Evolutionary conservation across 1,284 basidiomycete species (phyloP), one percentile per base, ranked within the genome.

Genomic region (Trametes hirsuta): DNA sequence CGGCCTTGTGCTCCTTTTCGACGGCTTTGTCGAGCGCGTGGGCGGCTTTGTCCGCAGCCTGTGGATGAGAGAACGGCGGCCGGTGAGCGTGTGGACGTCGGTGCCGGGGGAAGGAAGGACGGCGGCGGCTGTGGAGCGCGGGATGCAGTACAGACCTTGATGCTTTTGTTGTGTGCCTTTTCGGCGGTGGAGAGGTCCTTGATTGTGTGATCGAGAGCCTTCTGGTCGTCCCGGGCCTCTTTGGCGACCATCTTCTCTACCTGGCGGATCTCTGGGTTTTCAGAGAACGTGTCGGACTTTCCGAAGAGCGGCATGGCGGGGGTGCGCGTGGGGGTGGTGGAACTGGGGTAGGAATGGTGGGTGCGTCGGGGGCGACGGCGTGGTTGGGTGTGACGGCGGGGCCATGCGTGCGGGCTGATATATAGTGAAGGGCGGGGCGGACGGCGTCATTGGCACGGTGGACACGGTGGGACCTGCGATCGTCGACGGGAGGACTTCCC

Each of bases 171-270:
- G 47, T 80, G 76, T 2, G 74, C 70, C 68, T 82, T 82, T 65
- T 84, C 81, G n/a, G 76, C 73, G 46, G 68, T 71, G 54, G 75
- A 71, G 53, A 86, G 73, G 61, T 82, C 79, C 66, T 81, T 81
- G 63, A 82, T 61, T 45, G 76, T 74, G 50, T 77, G 74, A 54
- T 79, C 73, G 60, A 85, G 69, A 52, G 70, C 74, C 45, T 76
- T 75, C 62, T 83, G 77, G 66, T 85, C 84, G 10, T 73, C 69
- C 61, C 77, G 79, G 12, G 78, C 76, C 63, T 84, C 83, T 56
- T 76, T 77, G 6, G 72, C 66, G 40, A 83, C 70, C 34, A 74
- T 70, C 58, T 81, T 81, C 67, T 85, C 82, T 47, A 81, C 64
- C 65, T 79, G 76, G 70, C 81, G 83, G 55, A 69, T 61, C 39